Percentiles rank a stretch among this genome's conserved stretches.
These are phyloP conservation scores for Penicillium sp. DNA, from an alignment of 2,329 filamentous ascomycete genomes.

Conservation along the genomic window DNA sequence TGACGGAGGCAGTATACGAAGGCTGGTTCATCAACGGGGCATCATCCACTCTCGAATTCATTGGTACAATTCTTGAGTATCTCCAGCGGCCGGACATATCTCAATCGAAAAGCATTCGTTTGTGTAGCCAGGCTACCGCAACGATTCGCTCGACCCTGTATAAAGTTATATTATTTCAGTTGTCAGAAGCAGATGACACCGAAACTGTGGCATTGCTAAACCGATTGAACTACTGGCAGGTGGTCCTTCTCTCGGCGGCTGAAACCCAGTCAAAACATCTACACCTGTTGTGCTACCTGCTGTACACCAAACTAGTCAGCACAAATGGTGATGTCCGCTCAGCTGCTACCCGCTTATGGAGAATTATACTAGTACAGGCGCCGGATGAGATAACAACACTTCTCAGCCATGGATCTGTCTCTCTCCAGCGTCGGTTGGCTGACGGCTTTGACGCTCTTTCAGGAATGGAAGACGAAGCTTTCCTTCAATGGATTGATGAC, in stretches of 20 bases:
- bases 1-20: slow-evolving; percentile 89
- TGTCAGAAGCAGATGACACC: slow-evolving; percentile 76
- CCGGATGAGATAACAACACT: slow-evolving; percentile 75
- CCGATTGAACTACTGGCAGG: slow-evolving; percentile 93
- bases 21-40: slow-evolving; percentile 94
- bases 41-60: slow-evolving; percentile 78
- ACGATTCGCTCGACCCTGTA: slow-evolving; percentile 76
- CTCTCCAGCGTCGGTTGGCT: slow-evolving; percentile 69
- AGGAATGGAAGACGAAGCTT: slow-evolving; percentile 83
- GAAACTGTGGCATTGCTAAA: slow-evolving; percentile 72
- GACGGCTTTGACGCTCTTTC: slow-evolving; percentile 79
- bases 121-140: slow-evolving; percentile 79
- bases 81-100: slow-evolving; percentile 81
- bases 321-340: slow-evolving; percentile 64
- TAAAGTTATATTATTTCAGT: slow-evolving; percentile 71
- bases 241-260: slow-evolving; percentile 76
- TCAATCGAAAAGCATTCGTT: slow-evolving; percentile 77
- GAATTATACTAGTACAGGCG: slow-evolving; percentile 92
- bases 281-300: slow-evolving; percentile 83
- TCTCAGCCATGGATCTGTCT: slow-evolving; percentile 67
- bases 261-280: slow-evolving; percentile 78
- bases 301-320: slow-evolving; percentile 85
- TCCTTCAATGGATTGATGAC: slow-evolving; percentile 82
- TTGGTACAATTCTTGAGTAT: slow-evolving; percentile 81
- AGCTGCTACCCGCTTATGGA: slow-evolving; percentile 78